These are phyloP conservation scores for Aspergillus felis DNA, from an alignment of 2,329 filamentous ascomycete genomes.

Conservation along the genomic window DNA sequence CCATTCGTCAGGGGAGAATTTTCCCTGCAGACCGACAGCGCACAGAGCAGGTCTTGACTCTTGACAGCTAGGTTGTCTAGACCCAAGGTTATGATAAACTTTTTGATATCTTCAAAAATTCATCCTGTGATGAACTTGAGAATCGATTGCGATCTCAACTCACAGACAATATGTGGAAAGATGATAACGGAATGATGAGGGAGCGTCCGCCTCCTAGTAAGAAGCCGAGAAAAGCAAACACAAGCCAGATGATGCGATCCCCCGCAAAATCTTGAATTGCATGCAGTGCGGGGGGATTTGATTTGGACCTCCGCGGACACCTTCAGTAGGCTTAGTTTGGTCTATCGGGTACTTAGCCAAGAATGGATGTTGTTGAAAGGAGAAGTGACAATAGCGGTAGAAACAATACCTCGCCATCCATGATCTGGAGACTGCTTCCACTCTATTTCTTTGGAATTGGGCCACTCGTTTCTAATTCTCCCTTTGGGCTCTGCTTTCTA, in stretches of 20 bases:
- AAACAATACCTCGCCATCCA: background rate
- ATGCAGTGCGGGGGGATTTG: slow-evolving; percentile 26
- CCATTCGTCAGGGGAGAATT: slow-evolving; percentile 22
- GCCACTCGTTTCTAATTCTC: too few species aligned
- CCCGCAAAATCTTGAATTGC: slow-evolving; percentile 23
- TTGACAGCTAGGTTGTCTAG: slow-evolving; percentile 15
- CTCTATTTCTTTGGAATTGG: too few species aligned
- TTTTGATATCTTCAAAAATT: background rate
- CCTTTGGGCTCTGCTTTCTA: background rate
- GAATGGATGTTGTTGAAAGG: background rate
- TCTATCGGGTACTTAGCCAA: background rate
- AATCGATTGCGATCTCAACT: background rate
- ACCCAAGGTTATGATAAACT: slow-evolving; percentile 4
- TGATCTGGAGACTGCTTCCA: too few species aligned
- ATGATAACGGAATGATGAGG: background rate
- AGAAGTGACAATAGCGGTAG: background rate
- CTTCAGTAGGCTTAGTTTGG: background rate
- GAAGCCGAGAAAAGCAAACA: background rate
- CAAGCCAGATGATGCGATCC: slow-evolving; percentile 16
- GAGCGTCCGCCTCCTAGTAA: background rate
- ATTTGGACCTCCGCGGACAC: background rate
- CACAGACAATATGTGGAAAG: background rate
- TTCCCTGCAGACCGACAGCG: slow-evolving; percentile 7
- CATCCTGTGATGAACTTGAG: background rate
- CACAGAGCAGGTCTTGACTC: slow-evolving; percentile 25